These are phyloP conservation scores for Mortierella sp. DNA, from an alignment of 371 early-diverging fungal species.

Conservation along the genomic window DNA sequence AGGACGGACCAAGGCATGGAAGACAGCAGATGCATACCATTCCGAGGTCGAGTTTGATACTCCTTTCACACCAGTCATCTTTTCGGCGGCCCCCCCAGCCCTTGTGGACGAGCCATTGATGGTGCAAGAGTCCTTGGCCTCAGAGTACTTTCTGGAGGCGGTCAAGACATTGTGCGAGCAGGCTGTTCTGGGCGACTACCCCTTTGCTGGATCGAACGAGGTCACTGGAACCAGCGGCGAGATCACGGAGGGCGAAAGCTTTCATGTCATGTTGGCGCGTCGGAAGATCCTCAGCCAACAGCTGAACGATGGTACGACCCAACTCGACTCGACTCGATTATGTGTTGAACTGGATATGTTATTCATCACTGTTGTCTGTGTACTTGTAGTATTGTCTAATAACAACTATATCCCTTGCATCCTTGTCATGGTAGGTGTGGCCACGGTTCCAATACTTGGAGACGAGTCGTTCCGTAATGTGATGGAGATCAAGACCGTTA, in stretches of 20 bases:
- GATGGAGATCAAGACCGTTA: slow-evolving; percentile 62
- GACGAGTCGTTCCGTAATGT: slow-evolving; percentile 56
- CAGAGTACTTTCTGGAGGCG: slow-evolving; percentile 46
- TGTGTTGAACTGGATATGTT: not conserved
- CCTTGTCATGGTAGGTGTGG: slow-evolving; percentile 40
- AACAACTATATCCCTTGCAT: no score
- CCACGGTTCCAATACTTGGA: slow-evolving; percentile 61
- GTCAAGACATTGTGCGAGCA: slow-evolving; percentile 62
- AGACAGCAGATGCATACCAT: slow-evolving; percentile 28
- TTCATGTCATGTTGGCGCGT: slow-evolving; percentile 63
- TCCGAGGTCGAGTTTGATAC: slow-evolving; percentile 43
- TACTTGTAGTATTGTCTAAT: not conserved
- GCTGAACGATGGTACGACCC: slow-evolving; percentile 61
- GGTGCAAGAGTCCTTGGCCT: slow-evolving; percentile 35
- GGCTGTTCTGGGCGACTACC: slow-evolving; percentile 66
- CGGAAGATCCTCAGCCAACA: slow-evolving; percentile 61
- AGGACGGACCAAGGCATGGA: slow-evolving; percentile 16
- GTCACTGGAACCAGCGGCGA: slow-evolving; percentile 63
- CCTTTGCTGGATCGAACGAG: slow-evolving; percentile 64
- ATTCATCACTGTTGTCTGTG: no score
- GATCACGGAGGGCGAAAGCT: slow-evolving; percentile 64
- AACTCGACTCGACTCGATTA: not conserved
- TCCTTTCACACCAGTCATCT: slow-evolving; percentile 40
- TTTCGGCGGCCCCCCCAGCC: slow-evolving; percentile 46
- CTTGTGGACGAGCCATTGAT: slow-evolving; percentile 33